Evolutionary conservation across 176 grass and related monocot genomes (phyloP).

Genomic region (Typha latifolia): DNA sequence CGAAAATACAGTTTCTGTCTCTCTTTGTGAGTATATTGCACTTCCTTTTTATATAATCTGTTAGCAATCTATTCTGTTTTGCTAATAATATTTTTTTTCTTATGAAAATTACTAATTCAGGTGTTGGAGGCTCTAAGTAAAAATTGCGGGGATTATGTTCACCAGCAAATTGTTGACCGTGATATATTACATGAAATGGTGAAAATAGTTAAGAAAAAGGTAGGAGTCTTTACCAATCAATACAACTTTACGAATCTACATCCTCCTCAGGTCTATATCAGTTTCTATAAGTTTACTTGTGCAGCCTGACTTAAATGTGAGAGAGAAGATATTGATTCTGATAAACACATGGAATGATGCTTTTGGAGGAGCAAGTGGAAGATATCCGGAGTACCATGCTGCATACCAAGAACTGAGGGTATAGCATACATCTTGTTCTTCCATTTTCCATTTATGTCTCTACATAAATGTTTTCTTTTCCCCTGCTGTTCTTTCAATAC

Average conservation of each 20-base stretch:
- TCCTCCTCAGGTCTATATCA: background rate
- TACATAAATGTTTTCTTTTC: background rate
- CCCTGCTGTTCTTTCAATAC: constrained; percentile 1
- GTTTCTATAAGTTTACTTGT: background rate
- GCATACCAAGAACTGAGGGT: constrained; percentile 84
- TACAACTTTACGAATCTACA: background rate
- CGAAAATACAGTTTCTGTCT: constrained; percentile 87
- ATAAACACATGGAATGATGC: constrained; percentile 95
- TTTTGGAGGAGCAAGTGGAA: constrained; percentile 56
- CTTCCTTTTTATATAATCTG: constrained; percentile 7
- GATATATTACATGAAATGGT: constrained; percentile 99
- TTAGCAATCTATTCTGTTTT: constrained; percentile 4
- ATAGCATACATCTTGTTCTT: constrained; percentile 17
- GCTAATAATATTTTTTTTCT: constrained; percentile 1
- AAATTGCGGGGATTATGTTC: constrained; percentile 85
- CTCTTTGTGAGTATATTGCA: constrained; percentile 61
- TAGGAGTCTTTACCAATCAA: background rate
- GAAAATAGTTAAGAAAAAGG: constrained; percentile 99
- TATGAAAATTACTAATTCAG: constrained; percentile 26
- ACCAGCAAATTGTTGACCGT: constrained; percentile 86
- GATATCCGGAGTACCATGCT: constrained; percentile 79
- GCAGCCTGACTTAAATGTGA: constrained; percentile 36
- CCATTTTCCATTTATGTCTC: background rate
- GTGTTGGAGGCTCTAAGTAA: constrained; percentile 97
- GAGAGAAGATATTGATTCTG: constrained; percentile 75